Base-by-base conservation (phyloP, 345 rosid species). In the Garcia nutans region DNA sequence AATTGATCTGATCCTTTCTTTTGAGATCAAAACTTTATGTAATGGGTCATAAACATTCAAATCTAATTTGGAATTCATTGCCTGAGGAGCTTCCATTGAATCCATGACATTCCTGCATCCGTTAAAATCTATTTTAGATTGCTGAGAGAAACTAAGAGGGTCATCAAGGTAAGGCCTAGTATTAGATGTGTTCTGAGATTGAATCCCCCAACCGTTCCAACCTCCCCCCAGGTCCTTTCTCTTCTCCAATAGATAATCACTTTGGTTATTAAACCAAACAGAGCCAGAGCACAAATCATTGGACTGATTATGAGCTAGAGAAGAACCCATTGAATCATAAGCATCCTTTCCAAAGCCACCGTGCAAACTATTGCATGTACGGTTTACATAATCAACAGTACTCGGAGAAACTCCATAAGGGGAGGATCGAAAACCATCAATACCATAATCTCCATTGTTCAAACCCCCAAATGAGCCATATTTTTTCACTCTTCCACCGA, bases 241-340 rank as follows among this genome's bases (percentile, higher is more conserved):
- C 24, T 76, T 83, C 70, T 85, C 83, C 65, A 70, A 28, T 31
- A 73, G 72, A 79, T 59, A 70, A 71, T 79, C 79, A 79, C 85
- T 85, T 58, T 58, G 84, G 45, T 31, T 82, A n/a, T 10, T 55
- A 31, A 61, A 50, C 77, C 82, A 65, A 58, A 41, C 67, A 50
- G 79, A 56, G 52, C 68, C 70, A 15, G 73, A 52, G 73, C 58
- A 67, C 16, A 73, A 24, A 80, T 68, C 73, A 65, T 58, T 77
- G 12, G 80, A 45, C 68, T 73, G 86, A 75, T 70, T 56, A 24
- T 56, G 59, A 71, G 60, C 72, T 47, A 68, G 45, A 58, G 74
- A 70, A 23, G 84, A 75, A 63, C 73, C 88, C 89, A 69, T 60
- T n/a, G 74, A 47, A 44, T 52, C 31, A 65, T 9, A 80, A 70